These are phyloP conservation scores for Hypoxylon crocopeplum DNA, from an alignment of 495 filamentous ascomycete species.

Conservation along the genomic window DNA sequence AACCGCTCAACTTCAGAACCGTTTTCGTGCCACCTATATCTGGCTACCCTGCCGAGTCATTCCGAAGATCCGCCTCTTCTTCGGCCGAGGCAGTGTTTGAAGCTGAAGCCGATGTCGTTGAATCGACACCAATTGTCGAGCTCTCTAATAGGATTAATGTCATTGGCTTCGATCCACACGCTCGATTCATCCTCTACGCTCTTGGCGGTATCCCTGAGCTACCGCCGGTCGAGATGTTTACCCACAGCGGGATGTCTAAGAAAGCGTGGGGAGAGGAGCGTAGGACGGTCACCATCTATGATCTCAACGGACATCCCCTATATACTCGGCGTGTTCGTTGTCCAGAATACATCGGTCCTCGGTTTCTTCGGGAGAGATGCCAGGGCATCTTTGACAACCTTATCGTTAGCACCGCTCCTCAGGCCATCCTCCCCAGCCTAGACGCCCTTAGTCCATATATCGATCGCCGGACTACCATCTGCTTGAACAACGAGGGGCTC, in stretches of 20 bases:
- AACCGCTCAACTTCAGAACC: too few relatives aligned
- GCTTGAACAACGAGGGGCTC: slow-evolving; percentile 84
- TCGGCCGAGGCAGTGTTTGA: background rate
- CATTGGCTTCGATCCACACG: slow-evolving; percentile 56
- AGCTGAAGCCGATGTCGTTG: background rate
- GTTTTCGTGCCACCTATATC: too few relatives aligned
- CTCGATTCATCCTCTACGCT: slow-evolving; percentile 58
- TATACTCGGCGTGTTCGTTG: slow-evolving; percentile 22
- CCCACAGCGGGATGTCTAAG: slow-evolving; percentile 24
- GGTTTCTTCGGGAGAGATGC: too few relatives aligned
- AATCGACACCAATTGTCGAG: background rate
- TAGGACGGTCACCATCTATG: slow-evolving; percentile 32
- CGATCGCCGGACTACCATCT: slow-evolving; percentile 73
- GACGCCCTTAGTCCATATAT: slow-evolving; percentile 67
- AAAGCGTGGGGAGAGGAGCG: slow-evolving; percentile 35
- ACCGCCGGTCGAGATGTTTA: slow-evolving; percentile 41
- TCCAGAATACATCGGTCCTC: slow-evolving; percentile 13
- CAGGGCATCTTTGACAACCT: slow-evolving; percentile 76
- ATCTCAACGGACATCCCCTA: background rate
- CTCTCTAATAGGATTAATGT: slow-evolving; percentile 56
- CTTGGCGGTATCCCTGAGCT: slow-evolving; percentile 47
- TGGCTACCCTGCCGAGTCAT: too few relatives aligned
- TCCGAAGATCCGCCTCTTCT: background rate
- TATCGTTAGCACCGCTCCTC: slow-evolving; percentile 70
- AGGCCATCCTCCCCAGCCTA: slow-evolving; percentile 62